Evolutionary conservation across 179 eudicot species (phyloP).

Genomic region (Actinidia chinensis): DNA sequence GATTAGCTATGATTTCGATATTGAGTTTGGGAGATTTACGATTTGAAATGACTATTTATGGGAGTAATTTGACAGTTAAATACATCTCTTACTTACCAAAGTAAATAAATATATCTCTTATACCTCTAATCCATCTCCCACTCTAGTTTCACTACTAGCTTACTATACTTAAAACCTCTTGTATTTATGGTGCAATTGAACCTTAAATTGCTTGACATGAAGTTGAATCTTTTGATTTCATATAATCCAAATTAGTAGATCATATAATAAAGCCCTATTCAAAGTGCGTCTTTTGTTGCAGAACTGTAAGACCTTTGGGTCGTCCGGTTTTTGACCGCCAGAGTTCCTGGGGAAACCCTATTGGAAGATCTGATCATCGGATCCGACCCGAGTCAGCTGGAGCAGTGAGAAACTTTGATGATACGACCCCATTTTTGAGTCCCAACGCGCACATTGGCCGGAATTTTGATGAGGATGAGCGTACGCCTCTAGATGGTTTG

Average conservation of each 20-base stretch:
- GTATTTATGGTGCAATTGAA: neutral
- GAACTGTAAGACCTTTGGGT: constrained; percentile 65
- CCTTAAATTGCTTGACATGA: neutral
- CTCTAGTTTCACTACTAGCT: no score
- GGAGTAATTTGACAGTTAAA: no score
- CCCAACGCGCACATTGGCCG: constrained; percentile 60
- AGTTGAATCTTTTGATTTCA: neutral
- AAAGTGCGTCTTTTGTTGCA: constrained; percentile 20
- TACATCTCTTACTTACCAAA: no score
- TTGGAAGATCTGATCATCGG: constrained; percentile 64
- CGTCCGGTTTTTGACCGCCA: constrained; percentile 64
- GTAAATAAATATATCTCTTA: no score
- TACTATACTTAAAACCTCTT: neutral
- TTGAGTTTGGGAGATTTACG: no score
- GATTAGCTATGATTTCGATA: no score
- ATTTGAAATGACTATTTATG: no score
- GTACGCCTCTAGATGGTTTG: constrained; percentile 80
- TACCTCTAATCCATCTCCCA: no score
- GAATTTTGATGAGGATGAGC: constrained; percentile 91
- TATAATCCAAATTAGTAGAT: constrained; percentile 16
- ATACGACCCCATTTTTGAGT: constrained; percentile 61
- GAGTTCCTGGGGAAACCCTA: constrained; percentile 59
- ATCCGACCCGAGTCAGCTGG: constrained; percentile 81
- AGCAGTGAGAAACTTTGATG: constrained; percentile 63
- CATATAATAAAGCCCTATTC: constrained; percentile 24